A percentile compares a stretch with the other conserved stretches of the same genome.
Evolutionary conservation across 768 basidiomycete genomes (phyloP).

Genomic region (Calocera viscosa): DNA sequence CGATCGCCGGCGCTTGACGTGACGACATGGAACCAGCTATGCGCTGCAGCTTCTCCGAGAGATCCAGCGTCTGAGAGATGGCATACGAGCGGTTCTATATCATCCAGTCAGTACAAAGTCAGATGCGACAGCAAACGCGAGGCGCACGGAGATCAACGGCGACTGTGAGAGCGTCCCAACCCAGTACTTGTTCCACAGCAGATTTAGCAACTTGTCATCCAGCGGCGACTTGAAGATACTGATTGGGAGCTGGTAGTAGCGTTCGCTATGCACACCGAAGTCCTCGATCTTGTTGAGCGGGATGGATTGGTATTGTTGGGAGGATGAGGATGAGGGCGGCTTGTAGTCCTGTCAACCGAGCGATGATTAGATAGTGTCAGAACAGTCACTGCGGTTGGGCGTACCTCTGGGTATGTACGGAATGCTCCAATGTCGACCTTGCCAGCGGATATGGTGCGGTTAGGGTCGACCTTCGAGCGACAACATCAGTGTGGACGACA

Average conservation of each 20-base stretch:
- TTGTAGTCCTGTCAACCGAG: slow-evolving; percentile 55
- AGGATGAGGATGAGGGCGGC: slow-evolving; percentile 53
- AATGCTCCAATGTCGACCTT: slow-evolving; percentile 99
- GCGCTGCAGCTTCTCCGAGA: slow-evolving; percentile 65
- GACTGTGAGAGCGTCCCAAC: slow-evolving; percentile 92
- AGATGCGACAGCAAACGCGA: not conserved
- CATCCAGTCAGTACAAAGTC: not conserved
- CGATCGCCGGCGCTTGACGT: slow-evolving; percentile 16
- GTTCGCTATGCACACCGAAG: slow-evolving; percentile 94
- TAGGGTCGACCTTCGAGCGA: slow-evolving; percentile 79
- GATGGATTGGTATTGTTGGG: slow-evolving; percentile 78
- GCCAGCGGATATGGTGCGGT: slow-evolving; percentile 94
- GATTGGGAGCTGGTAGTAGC: slow-evolving; percentile 89
- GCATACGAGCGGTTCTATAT: slow-evolving; percentile 84
- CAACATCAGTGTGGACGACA: not conserved
- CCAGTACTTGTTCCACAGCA: slow-evolving; percentile 99
- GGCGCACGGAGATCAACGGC: slow-evolving; percentile 72
- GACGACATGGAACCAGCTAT: slow-evolving; percentile 19
- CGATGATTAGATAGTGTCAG: not conserved
- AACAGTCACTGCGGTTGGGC: too few species aligned
- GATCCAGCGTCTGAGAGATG: slow-evolving; percentile 77
- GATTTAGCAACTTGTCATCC: slow-evolving; percentile 74
- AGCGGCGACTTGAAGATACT: slow-evolving; percentile 88
- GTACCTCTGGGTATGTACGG: slow-evolving; percentile 79
- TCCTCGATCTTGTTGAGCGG: slow-evolving; percentile 96